Conservation (phyloP, 1,284 basidiomycete genomes). For the Rhodotorula sp. region DNA sequence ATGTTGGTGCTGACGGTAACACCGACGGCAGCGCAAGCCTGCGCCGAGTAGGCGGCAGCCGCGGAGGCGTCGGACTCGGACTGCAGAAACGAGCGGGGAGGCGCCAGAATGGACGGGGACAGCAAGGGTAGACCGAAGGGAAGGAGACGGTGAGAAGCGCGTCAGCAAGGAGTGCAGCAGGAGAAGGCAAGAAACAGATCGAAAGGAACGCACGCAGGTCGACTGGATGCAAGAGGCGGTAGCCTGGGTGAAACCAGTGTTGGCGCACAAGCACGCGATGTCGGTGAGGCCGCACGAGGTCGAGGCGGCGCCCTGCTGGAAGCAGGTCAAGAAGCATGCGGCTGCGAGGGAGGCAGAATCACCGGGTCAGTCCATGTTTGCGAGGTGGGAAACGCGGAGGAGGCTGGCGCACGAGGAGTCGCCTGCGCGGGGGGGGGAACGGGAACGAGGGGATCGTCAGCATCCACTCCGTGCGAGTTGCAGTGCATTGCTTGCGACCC, state of each 20-base stretch:
- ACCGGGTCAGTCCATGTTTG: neutral
- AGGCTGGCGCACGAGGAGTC: neutral
- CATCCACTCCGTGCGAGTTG: neutral
- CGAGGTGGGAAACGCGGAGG: neutral
- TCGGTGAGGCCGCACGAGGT: conserved; percentile 5
- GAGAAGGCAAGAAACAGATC: too few relatives aligned
- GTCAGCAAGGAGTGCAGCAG: too few relatives aligned
- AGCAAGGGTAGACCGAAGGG: neutral
- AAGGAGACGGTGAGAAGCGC: too few relatives aligned
- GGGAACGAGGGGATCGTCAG: neutral
- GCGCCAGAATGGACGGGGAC: too few relatives aligned
- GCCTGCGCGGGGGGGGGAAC: neutral
- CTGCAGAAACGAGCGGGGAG: neutral
- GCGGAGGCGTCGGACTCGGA: neutral
- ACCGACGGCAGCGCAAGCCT: conserved; percentile 5
- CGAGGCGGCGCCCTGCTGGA: neutral
- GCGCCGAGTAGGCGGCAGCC: neutral
- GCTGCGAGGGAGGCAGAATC: neutral
- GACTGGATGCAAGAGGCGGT: neutral
- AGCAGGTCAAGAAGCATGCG: conserved; percentile 13
- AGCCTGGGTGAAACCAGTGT: neutral
- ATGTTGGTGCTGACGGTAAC: neutral
- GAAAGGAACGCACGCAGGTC: neutral
- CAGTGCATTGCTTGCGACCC: too few relatives aligned
- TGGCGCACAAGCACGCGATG: conserved; percentile 7